Evolutionary conservation across 495 filamentous ascomycete species (phyloP), one percentile per base, ranked within the genome.

Genomic region (Wilcoxina mikolae): DNA sequence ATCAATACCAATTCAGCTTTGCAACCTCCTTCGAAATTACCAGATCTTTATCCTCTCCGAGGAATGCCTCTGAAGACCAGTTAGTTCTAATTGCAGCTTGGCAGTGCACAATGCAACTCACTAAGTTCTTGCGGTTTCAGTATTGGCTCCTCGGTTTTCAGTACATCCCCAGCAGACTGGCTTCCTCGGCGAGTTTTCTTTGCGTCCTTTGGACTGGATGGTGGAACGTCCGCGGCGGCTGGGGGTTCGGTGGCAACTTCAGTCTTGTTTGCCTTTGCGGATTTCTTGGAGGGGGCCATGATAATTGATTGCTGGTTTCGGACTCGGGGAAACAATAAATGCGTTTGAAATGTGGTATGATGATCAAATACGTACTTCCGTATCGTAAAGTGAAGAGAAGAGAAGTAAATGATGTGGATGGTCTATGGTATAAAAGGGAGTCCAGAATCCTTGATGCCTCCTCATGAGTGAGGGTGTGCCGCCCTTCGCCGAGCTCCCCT

Each of bases 71-170:
- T 63, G 10, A 55, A 46, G 22, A 28, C 23, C 33, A 39, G 23
- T 60, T 56, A 60, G 35, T 24, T 38, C 10, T 15, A 35, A 15
- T 7, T 35, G 7, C 31, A 15, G 7, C 7, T 7, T 35, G 31
- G 15, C 31, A 15, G 31, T n/a, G n/a, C n/a, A n/a, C 47, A 58
- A 29, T 23, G 52, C 25, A 26, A 28, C n/a, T 22, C 22, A 11
- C 31, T 35, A 7, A 15, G 31, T 35, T 15, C 7, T 7, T 7
- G 7, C 15, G 31, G n/a, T 27, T 4, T 9, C 51, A 60, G 51
- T 64, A 64, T 60, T 62, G 64, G 54, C 23, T 64, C 61, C 52
- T 57, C 57, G 38, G 61, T 56, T 22, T 64, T 64, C 31, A 18
- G 43, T 27, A 27, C 27, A 52, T 62, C 60, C 27, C 57, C 56